Conservation (phyloP, 106 monocot genomes). For the Amphibolis antarctica region DNA sequence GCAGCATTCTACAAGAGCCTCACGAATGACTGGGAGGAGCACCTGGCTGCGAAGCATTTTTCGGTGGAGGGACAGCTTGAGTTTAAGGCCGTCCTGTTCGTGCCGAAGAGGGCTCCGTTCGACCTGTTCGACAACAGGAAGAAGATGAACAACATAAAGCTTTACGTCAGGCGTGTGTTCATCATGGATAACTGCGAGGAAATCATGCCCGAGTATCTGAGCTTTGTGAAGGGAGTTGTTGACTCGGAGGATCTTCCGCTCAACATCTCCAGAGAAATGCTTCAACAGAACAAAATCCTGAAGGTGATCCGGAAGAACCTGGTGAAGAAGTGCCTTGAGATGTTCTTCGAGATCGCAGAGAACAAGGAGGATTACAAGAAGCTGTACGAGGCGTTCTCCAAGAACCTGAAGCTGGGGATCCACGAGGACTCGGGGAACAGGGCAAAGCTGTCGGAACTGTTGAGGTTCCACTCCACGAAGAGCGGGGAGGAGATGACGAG, state of each 20-base stretch:
- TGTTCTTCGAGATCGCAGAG: constrained; percentile 29
- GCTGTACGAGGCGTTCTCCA: constrained; percentile 24
- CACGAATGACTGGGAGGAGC: constrained; percentile 28
- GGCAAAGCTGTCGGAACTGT: constrained; percentile 11
- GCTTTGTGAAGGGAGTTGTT: constrained; percentile 29
- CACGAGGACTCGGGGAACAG: constrained; percentile 21
- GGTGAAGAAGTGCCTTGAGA: constrained; percentile 31
- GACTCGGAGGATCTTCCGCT: constrained; percentile 30
- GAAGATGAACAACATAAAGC: constrained; percentile 28
- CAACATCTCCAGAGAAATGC: constrained; percentile 25
- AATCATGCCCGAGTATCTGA: constrained; percentile 25
- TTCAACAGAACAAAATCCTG: constrained; percentile 30
- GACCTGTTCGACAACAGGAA: constrained; percentile 23
- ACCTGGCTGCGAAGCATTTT: constrained; percentile 21
- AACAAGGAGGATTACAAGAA: constrained; percentile 35
- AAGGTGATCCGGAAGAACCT: constrained; percentile 32
- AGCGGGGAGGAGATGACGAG: constrained; percentile 20
- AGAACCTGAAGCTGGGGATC: constrained; percentile 28
- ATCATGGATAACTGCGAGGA: constrained; percentile 34
- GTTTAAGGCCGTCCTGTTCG: constrained; percentile 24
- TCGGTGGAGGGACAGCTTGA: constrained; percentile 26
- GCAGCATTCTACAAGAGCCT: constrained; percentile 26
- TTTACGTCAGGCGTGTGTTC: constrained; percentile 24
- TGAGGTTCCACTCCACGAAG: constrained; percentile 22
- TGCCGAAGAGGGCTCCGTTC: constrained; percentile 19